A percentile compares a stretch with the other conserved stretches of the same genome.
Conservation (phyloP, 1,284 basidiomycete genomes). For the Sphaerobolus stellatus region DNA sequence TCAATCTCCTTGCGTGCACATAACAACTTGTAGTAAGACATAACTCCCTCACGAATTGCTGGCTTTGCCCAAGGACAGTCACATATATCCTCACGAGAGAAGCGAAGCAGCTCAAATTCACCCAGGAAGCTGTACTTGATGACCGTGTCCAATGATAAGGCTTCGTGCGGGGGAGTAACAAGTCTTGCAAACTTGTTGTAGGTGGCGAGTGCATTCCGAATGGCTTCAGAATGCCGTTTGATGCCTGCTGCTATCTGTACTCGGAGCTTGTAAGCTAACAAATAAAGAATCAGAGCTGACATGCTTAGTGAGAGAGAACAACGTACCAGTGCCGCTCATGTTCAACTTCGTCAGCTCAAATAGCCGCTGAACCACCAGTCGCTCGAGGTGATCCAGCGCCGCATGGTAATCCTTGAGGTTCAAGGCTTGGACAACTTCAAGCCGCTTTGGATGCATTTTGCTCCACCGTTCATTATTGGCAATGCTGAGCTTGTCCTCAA, state of each 20-base stretch:
- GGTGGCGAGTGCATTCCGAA: conserved; percentile 18
- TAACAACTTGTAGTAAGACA: conserved; percentile 20
- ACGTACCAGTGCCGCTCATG: conserved; percentile 22
- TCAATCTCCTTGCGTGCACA: conserved; percentile 20
- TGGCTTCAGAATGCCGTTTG: conserved; percentile 18
- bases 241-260: conserved; percentile 27
- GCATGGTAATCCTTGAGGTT: conserved; percentile 20
- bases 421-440: conserved; percentile 10
- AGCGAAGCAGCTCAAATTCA: conserved; percentile 24
- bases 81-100: conserved; percentile 14
- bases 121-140: conserved; percentile 19
- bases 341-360: conserved; percentile 34
- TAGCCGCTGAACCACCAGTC: conserved; percentile 30
- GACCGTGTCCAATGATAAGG: conserved; percentile 19
- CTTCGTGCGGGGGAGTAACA: conserved; percentile 13
- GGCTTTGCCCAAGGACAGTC: conserved; percentile 17
- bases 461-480: conserved; percentile 12
- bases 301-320: conserved; percentile 2
- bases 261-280: conserved; percentile 26
- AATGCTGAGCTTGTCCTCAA: neutral
- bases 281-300: neutral
- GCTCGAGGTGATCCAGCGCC: conserved; percentile 27
- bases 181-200: conserved; percentile 22
- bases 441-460: conserved; percentile 8
- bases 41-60: conserved; percentile 17